Conservation (phyloP, 192 early-diverging fungal genomes). For the Linnemannia elongata region DNA sequence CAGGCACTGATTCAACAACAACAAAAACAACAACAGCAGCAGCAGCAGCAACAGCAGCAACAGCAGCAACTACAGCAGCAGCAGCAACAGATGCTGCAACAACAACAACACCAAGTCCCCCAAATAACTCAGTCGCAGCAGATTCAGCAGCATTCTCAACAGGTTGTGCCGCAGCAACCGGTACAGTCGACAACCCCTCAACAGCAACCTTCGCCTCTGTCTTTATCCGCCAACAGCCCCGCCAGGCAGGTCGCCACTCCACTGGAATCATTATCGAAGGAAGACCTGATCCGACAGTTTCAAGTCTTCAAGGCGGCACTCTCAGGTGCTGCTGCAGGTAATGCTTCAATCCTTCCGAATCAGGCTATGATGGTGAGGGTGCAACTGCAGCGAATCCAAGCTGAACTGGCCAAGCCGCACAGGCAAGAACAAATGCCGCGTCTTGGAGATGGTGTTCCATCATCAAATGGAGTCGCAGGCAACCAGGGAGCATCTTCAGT, state of each 20-base stretch:
- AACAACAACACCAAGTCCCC: conserved; percentile 18
- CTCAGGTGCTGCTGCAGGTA: conserved; percentile 6
- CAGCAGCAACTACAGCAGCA: conserved; percentile 23
- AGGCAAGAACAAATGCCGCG: conserved; percentile 28
- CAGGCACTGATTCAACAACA: background rate
- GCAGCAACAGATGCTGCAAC: conserved; percentile 31
- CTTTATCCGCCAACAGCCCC: background rate
- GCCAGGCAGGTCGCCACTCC: background rate
- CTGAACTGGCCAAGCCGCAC: conserved; percentile 29
- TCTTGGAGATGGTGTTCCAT: background rate
- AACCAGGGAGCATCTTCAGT: background rate
- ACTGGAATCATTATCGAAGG: conserved; percentile 27
- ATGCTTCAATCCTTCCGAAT: background rate
- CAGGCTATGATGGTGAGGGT: conserved; percentile 13
- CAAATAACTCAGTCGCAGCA: conserved; percentile 10
- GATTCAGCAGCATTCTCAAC: conserved; percentile 25
- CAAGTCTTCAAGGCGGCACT: conserved; percentile 21
- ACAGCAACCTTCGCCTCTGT: background rate
- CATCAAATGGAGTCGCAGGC: background rate
- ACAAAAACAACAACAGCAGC: conserved; percentile 19
- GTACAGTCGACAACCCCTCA: background rate
- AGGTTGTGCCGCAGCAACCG: conserved; percentile 11
- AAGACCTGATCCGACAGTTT: conserved; percentile 23
- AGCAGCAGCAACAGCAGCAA: background rate
- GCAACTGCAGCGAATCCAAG: conserved; percentile 39